Percentiles rank a stretch among this genome's conserved stretches.
Evolutionary conservation across 2,329 filamentous ascomycete species (phyloP).

Genomic region (Venturia pyrina): DNA sequence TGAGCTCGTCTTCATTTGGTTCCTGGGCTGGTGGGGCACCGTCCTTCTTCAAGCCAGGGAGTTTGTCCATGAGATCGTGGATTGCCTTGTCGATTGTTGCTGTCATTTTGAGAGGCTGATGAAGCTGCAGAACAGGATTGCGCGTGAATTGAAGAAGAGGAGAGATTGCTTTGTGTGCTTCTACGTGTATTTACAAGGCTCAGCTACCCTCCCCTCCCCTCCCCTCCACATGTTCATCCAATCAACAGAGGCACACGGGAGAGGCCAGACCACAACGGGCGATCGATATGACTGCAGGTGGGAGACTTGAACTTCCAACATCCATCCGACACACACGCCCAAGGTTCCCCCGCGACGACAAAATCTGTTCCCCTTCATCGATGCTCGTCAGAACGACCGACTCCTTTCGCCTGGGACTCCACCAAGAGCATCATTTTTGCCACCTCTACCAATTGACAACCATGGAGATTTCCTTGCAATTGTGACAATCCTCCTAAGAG

Average conservation of each 20-base stretch:
- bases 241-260: not conserved
- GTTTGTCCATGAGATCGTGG: conserved; percentile 5
- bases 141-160: not conserved
- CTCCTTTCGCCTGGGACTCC: not conserved
- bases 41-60: conserved; percentile 7
- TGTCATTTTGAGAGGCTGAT: not conserved
- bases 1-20: conserved; percentile 47
- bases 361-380: not conserved
- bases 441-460: not conserved
- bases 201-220: not conserved
- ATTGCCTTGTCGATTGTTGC: conserved; percentile 2
- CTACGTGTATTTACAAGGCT: conserved; percentile 1
- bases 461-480: not conserved
- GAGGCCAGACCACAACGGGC: not conserved
- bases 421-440: not conserved
- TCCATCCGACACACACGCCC: not conserved
- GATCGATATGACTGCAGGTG: too few relatives aligned
- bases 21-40: conserved; percentile 8
- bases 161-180: not conserved
- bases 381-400: not conserved
- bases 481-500: not conserved
- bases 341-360: not conserved
- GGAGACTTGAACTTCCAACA: not conserved
- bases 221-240: not conserved
- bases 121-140: not conserved